A percentile compares a stretch with the other conserved stretches of the same genome.
phyloP scores from a whole-genome alignment of 2,329 filamentous ascomycete species.

The Diaporthe humulicola region DNA sequence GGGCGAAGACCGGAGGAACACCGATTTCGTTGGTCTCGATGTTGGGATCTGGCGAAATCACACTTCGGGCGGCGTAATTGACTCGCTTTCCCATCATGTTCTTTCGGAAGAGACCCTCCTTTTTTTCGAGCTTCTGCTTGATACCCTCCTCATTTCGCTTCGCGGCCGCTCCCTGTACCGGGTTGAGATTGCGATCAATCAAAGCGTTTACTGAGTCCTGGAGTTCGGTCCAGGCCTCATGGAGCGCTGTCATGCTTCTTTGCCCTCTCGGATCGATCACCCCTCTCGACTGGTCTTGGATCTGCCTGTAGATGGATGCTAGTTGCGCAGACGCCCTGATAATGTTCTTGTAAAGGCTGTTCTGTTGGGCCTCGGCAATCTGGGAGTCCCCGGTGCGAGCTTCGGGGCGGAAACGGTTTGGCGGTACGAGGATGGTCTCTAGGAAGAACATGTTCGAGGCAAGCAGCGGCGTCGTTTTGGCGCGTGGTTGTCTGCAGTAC shows the following conservation, averaged over 20 bases:
- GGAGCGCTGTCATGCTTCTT: conserved; percentile 67
- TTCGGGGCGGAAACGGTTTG: conserved; percentile 91
- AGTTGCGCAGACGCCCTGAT: conserved; percentile 81
- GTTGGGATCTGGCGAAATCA: conserved; percentile 98
- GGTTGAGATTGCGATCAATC: conserved; percentile 90
- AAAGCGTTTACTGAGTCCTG: conserved; percentile 94
- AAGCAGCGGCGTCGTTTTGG: conserved; percentile 69
- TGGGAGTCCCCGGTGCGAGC: conserved; percentile 84
- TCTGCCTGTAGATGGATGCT: conserved; percentile 69
- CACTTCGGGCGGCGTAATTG: conserved; percentile 96
- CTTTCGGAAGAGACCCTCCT: conserved; percentile 97
- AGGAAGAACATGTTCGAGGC: conserved; percentile 95
- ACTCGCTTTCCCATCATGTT: conserved; percentile 99
- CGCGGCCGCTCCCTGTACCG: conserved; percentile 81
- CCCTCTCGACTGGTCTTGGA: conserved; percentile 43
- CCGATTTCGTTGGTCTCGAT: conserved; percentile 99
- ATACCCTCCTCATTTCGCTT: conserved; percentile 91
- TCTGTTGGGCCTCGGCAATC: conserved; percentile 90
- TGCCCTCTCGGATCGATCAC: conserved; percentile 48
- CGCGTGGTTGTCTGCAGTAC: conserved; percentile 80
- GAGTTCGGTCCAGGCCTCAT: conserved; percentile 84
- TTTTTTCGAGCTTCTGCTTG: conserved; percentile 98
- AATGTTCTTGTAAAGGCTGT: conserved; percentile 88
- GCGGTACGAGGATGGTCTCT: conserved; percentile 86
- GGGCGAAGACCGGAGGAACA: conserved; percentile 97